Base-by-base conservation (phyloP, 73 alveolate species). In the Stentor coeruleus region DNA sequence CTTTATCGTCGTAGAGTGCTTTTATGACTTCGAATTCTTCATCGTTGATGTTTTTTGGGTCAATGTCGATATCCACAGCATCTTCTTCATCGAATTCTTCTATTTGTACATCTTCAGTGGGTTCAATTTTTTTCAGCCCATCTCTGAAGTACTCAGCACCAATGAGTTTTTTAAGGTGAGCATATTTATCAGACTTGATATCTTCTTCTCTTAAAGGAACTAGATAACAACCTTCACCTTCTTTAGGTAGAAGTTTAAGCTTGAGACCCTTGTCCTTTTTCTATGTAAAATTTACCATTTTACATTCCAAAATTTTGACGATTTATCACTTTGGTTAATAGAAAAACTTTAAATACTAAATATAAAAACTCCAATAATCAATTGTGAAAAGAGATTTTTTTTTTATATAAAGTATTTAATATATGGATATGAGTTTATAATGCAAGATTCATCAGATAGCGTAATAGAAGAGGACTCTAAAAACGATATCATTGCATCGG, bases 41-140 rank as follows among this genome's bases (percentile, higher is more conserved):
- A 33, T 20, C 40, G 40, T 66, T 66, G 26, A 66, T 66, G 40
- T 66, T 31, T 20, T 66, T 33, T 66, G 79, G 79, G 33, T 66
- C 79, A 26, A 66, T 66, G 79, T 66, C 79, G 37, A 66, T 66
- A 33, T 66, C 79, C 0, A 66, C 79, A 26, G 37, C 37, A 28
- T 66, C 79, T 20, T 20, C n/a, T 1, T 66, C 79, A 1, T 31
- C 79, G 11, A 20, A 26, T 20, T 66, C 37, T 1, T 20, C 0
- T 20, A 20, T 66, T 20, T 20, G 79, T 26, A 20, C 79, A 11
- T 66, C 79, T 14, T 31, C 79, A 26, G 37, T 20, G n/a, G 37
- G 79, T 57, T 57, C 28, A 20, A 57, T 20, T 2, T 31, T 31
- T 57, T 57, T 31, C 40, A 20, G n/a, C 1, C 20, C 39, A 26